A percentile compares a stretch with the other conserved stretches of the same genome.
Conservation (phyloP, 108 stramenopile species). For the Tribonema minus region DNA sequence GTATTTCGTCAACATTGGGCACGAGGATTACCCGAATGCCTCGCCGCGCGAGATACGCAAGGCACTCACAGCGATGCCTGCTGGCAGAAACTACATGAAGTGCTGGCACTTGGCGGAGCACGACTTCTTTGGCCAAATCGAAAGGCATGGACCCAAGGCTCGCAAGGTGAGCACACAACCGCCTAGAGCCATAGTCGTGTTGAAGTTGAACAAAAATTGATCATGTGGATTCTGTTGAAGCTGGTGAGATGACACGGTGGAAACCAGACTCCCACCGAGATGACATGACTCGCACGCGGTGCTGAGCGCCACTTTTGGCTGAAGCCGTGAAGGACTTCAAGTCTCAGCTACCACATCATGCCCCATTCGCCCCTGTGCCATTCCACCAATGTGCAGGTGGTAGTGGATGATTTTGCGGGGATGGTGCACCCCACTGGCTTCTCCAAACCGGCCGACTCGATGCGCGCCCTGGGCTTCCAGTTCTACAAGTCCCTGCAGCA, state of each 20-base stretch:
- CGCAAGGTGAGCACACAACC: constrained; percentile 16
- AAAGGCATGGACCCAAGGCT: constrained; percentile 14
- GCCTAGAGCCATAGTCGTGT: too few relatives aligned
- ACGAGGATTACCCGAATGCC: constrained; percentile 37
- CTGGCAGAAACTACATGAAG: constrained; percentile 45
- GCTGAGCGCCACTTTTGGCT: too few relatives aligned
- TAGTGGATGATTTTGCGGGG: constrained; percentile 24
- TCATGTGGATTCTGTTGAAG: too few relatives aligned
- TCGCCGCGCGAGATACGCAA: not conserved
- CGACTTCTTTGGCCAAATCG: constrained; percentile 45
- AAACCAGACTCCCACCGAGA: too few relatives aligned
- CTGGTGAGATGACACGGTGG: too few relatives aligned
- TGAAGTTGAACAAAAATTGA: too few relatives aligned
- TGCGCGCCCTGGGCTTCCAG: not conserved
- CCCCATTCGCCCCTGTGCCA: too few relatives aligned
- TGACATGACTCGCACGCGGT: too few relatives aligned
- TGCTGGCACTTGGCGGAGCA: constrained; percentile 47
- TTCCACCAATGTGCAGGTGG: too few relatives aligned
- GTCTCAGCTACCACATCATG: too few relatives aligned
- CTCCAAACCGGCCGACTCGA: not conserved
- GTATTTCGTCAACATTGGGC: constrained; percentile 46
- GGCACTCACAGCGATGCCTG: constrained; percentile 3
- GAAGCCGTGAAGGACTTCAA: too few relatives aligned
- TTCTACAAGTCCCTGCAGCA: constrained; percentile 49
- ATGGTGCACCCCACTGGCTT: not conserved